A percentile compares a stretch with the other conserved stretches of the same genome.
Evolutionary conservation across 2,329 filamentous ascomycete species (phyloP).

Genomic region (Colletotrichum coccodes): DNA sequence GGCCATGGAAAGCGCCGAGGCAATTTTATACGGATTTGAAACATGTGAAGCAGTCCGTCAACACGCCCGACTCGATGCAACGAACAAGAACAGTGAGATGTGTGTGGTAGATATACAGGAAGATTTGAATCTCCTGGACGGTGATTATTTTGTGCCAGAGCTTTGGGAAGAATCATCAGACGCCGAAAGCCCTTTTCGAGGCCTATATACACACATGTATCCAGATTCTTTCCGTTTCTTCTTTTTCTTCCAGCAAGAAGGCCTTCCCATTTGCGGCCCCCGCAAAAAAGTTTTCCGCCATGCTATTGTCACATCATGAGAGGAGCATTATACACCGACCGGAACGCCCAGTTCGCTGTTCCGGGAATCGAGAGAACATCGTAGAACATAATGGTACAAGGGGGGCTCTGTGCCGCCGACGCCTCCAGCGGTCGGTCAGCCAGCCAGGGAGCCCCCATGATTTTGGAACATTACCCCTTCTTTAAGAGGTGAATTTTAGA

Average conservation of each 20-base stretch:
- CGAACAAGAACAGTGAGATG: not conserved
- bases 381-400: conserved; percentile 46
- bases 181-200: conserved; percentile 10
- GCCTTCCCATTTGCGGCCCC: conserved; percentile 24
- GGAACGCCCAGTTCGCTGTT: conserved; percentile 35
- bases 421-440: conserved; percentile 10
- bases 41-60: not conserved
- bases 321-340: conserved; percentile 56
- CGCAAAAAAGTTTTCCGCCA: conserved; percentile 12
- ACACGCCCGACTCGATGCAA: too few species aligned
- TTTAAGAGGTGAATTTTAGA: not conserved
- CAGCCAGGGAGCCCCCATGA: not conserved
- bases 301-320: conserved; percentile 49
- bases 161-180: conserved; percentile 19
- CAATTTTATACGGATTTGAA: not conserved
- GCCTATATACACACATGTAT: conserved; percentile 25
- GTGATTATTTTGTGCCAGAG: conserved; percentile 30
- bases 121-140: conserved; percentile 23
- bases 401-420: conserved; percentile 26
- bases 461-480: not conserved
- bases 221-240: conserved; percentile 29
- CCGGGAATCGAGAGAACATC: conserved; percentile 29
- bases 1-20: not conserved
- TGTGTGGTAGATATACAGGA: conserved; percentile 13
- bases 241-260: conserved; percentile 21